phyloP scores from a whole-genome alignment of 805 yeast species.

The Metschnikowia chrysomelidarum region DNA sequence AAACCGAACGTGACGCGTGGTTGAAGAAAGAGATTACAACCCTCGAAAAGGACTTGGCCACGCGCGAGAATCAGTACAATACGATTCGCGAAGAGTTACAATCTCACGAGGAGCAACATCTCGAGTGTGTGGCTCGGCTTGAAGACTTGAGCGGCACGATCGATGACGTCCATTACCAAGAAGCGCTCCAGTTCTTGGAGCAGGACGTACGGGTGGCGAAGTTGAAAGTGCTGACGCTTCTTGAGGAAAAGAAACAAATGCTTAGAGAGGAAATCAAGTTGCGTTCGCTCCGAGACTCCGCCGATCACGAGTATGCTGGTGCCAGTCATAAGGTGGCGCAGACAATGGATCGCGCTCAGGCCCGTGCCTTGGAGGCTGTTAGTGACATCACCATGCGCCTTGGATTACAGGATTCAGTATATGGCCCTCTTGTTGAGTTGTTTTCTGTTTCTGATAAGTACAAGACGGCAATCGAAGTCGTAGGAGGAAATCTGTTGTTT shows the following conservation, averaged over 20 bases:
- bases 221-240: slow-evolving; percentile 39
- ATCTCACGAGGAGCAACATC: slow-evolving; percentile 26
- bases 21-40: slow-evolving; percentile 49
- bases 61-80: slow-evolving; percentile 4
- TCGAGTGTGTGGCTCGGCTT: slow-evolving; percentile 12
- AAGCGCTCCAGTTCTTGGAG: slow-evolving; percentile 16
- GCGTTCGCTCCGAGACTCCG: slow-evolving; percentile 53
- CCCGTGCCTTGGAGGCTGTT: slow-evolving; percentile 69
- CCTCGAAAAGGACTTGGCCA: slow-evolving; percentile 23
- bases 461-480: slow-evolving; percentile 80
- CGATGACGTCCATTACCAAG: slow-evolving; percentile 4
- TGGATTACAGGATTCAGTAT: slow-evolving; percentile 55
- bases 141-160: slow-evolving; percentile 3
- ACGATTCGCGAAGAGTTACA: slow-evolving; percentile 10
- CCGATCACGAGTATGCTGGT: slow-evolving; percentile 50
- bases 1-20: slow-evolving; percentile 67
- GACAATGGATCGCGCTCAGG: slow-evolving; percentile 71
- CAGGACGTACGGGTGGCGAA: slow-evolving; percentile 43
- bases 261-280: slow-evolving; percentile 80
- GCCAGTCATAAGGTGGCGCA: slow-evolving; percentile 63
- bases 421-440: slow-evolving; percentile 84
- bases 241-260: slow-evolving; percentile 65
- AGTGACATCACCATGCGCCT: slow-evolving; percentile 58
- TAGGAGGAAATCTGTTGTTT: slow-evolving; percentile 84
- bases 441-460: slow-evolving; percentile 80